Evolutionary conservation across 2,329 filamentous ascomycete genomes (phyloP).

Genomic region (Trichoderma guizhouense): DNA sequence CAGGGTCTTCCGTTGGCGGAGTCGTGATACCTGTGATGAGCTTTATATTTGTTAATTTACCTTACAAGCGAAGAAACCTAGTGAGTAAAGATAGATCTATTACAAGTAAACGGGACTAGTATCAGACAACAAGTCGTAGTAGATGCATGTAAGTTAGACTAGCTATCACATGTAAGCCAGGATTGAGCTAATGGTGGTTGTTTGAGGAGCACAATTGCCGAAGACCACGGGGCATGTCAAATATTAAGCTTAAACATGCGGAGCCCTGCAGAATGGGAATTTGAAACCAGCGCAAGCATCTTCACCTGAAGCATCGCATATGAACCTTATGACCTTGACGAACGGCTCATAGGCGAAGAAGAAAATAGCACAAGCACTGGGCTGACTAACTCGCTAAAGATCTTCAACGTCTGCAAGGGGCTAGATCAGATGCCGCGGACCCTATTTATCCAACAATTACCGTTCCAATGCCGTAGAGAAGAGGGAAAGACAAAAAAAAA

Average conservation of each 20-base stretch:
- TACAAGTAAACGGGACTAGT: background rate
- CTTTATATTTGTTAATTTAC: background rate
- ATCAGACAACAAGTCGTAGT: background rate
- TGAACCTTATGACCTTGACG: background rate
- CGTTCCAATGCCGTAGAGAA: background rate
- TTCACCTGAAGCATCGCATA: background rate
- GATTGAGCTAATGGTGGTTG: background rate
- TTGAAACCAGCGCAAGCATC: background rate
- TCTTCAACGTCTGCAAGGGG: background rate
- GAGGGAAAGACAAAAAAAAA: background rate
- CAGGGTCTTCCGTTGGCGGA: constrained; percentile 18
- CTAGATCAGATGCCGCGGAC: background rate
- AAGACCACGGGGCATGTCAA: background rate
- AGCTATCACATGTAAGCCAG: background rate
- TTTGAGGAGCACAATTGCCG: background rate
- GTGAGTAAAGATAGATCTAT: background rate
- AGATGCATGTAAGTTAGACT: background rate
- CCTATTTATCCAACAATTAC: background rate
- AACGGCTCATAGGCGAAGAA: background rate
- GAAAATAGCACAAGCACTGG: background rate
- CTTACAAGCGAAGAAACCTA: too few species aligned
- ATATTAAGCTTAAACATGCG: background rate
- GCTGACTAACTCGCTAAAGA: background rate
- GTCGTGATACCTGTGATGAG: background rate
- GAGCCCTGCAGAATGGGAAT: background rate